phyloP scores from a whole-genome alignment of 495 filamentous ascomycete genomes.

The Parathielavia hyrcaniae region DNA sequence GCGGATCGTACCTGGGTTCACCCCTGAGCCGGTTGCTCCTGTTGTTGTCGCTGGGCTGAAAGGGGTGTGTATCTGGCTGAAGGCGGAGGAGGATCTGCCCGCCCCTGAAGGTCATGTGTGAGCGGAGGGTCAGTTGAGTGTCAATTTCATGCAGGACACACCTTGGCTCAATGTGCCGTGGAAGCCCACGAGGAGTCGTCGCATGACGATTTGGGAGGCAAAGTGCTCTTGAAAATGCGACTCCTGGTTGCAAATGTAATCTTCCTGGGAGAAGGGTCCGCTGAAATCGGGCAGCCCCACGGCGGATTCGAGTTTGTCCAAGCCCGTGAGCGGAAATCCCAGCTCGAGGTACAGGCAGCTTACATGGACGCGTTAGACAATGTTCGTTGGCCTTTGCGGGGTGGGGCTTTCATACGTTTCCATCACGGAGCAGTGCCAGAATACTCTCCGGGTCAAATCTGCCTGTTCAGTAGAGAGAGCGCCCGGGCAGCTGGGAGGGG shows the following conservation, averaged over 20 bases:
- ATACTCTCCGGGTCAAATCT: conserved; percentile 49
- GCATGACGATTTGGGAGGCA: conserved; percentile 52
- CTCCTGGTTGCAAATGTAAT: conserved; percentile 44
- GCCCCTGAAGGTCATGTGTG: background rate
- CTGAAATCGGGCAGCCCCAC: conserved; percentile 51
- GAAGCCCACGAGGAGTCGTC: conserved; percentile 46
- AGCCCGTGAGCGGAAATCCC: conserved; percentile 48
- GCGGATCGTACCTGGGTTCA: conserved; percentile 35
- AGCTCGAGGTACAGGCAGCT: conserved; percentile 51
- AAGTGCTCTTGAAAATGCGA: conserved; percentile 52
- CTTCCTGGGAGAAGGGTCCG: conserved; percentile 40
- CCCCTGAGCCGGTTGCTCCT: background rate
- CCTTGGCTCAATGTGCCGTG: conserved; percentile 46
- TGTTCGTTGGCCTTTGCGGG: background rate
- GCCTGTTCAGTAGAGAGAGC: conserved; percentile 43
- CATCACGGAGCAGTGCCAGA: conserved; percentile 55
- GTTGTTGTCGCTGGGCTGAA: conserved; percentile 11
- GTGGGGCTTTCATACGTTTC: conserved; percentile 43
- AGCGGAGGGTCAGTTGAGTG: background rate
- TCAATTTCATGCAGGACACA: conserved; percentile 20
- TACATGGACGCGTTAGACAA: conserved; percentile 5
- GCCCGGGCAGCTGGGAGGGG: conserved; percentile 36
- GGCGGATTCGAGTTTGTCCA: conserved; percentile 44
- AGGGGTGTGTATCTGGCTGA: background rate
- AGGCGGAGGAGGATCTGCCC: background rate